Evolutionary conservation across 192 early-diverging fungal genomes (phyloP), one percentile per base, ranked within the genome.

Genomic region (Nowakowskiella sp.): DNA sequence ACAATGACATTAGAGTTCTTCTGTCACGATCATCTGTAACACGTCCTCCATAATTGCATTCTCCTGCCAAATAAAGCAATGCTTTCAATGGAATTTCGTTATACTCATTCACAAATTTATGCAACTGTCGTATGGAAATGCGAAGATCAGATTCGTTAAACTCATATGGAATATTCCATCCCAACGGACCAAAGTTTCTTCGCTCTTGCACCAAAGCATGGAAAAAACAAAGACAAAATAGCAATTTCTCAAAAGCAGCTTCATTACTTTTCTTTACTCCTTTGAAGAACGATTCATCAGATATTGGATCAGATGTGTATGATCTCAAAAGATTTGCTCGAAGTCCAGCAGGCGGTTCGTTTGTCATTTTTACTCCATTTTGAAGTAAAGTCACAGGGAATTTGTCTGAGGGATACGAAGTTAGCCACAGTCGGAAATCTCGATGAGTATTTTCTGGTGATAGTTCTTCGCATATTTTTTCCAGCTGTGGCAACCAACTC

Each of bases 111-210:
- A 80, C 42, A 61, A 80, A 80, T 70, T 77, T 80, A 29, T 80
- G 78, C 33, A 80, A 55, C 55, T 80, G 78, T 25, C 78, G 31
- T 1, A 74, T 61, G 58, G 72, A 75, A 55, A 80, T 80, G 9
- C 73, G 28, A 32, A 80, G 52, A 62, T 80, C 78, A 19, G 73
- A 77, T 56, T 80, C 78, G 53, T 80, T 80, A 46, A 80, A 80
- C 53, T 80, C 78, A 48, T 80, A 80, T 19, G 79, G 76, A 44
- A 81, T 81, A 51, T 81, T 81, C 79, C 79, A 81, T 31, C 78
- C 78, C 1, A 80, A 57, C 25, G 78, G 78, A 4, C 78, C 78
- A 78, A 80, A 80, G 66, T 80, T 80, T 49, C 78, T 31, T 43
- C 78, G 52, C 49, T 80, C 78, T 44, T 79, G 78, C 9, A 80